Base-by-base conservation (phyloP, 208 protist species). In the Acanthamoeba sp. region DNA sequence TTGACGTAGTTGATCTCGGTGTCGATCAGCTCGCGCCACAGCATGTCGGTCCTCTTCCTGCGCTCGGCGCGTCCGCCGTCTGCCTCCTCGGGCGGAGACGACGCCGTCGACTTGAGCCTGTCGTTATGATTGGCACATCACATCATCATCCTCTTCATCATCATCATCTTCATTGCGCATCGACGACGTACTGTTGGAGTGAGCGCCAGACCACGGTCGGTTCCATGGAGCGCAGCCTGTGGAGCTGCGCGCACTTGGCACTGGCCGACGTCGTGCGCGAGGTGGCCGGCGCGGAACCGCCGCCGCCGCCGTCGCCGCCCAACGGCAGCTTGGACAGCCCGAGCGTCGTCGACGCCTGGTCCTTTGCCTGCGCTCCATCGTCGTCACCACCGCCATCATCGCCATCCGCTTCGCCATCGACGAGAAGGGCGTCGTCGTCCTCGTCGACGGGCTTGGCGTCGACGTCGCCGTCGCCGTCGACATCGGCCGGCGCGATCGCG, bases 1-100 rank as follows among this genome's bases (percentile, higher is more conserved):
- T 85, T n/a, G n/a, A 85, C 76, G 32, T 85, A 85, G 32, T 57
- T 85, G 38, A 24, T 38, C n/a, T 85, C 76, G 32, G 76, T 59
- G 48, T 85, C 76, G 24, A 85, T 50, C n/a, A 85, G 32, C 76
- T 85, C 76, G 6, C 20, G 20, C 76, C 76, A 38, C 20, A 85
- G 76, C 76, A 85, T 48, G 40, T 55, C 80, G 3, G 45, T 64
- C 45, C 48, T 5, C 80, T 89, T 89, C 80, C 32, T 38, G 36
- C 71, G 71, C 38, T 50, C 71, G 71, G 71, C 7, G 16, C 71
- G 71, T n/a, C 59, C 59, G 14, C 24, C 22, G 27, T 80, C 71
- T 10, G 9, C 71, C 36, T 42, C 71, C 34, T 9, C 4, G 9
- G 62, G 27, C 20, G 64, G 24, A 40, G 32, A 34, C 64, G 22